These are phyloP conservation scores for Diutina pseudorugosa DNA, from an alignment of 1,139 yeast genomes.

Conservation along the genomic window DNA sequence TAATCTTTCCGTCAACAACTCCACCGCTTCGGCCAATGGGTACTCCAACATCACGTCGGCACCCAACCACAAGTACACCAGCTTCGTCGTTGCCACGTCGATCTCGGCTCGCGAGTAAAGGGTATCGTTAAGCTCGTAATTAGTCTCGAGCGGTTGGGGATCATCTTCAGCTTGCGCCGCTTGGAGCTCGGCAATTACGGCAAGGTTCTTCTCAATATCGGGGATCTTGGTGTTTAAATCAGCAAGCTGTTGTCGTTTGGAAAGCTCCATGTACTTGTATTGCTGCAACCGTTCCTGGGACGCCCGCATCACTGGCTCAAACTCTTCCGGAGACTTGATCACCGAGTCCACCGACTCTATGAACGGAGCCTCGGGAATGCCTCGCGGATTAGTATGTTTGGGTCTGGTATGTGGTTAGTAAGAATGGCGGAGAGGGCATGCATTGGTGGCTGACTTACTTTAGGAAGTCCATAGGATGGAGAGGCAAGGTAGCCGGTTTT, in stretches of 20 bases:
- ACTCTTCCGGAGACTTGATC: slow-evolving; percentile 58
- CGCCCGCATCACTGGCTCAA: slow-evolving; percentile 51
- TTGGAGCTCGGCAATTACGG: slow-evolving; percentile 52
- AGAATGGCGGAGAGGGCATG: neutral
- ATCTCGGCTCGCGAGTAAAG: slow-evolving; percentile 74
- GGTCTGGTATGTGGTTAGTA: slow-evolving; percentile 26
- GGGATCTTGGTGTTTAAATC: slow-evolving; percentile 73
- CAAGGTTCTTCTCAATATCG: slow-evolving; percentile 75
- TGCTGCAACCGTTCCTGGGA: slow-evolving; percentile 75
- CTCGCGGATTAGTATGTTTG: slow-evolving; percentile 64
- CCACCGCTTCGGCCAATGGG: slow-evolving; percentile 78
- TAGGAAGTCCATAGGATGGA: neutral
- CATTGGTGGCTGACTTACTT: neutral
- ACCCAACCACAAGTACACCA: slow-evolving; percentile 87
- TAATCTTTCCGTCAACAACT: slow-evolving; percentile 52
- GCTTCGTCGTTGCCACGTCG: slow-evolving; percentile 29
- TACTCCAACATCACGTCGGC: slow-evolving; percentile 97
- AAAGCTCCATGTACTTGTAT: slow-evolving; percentile 80
- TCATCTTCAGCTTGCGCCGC: slow-evolving; percentile 20
- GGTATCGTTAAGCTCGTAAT: slow-evolving; percentile 88
- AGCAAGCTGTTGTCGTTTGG: slow-evolving; percentile 56
- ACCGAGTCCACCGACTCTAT: slow-evolving; percentile 73
- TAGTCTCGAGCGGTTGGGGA: slow-evolving; percentile 42
- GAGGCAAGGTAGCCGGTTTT: neutral
- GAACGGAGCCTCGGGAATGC: slow-evolving; percentile 95